Base-by-base conservation (phyloP, 345 rosid species). In the Excoecaria agallocha region DNA sequence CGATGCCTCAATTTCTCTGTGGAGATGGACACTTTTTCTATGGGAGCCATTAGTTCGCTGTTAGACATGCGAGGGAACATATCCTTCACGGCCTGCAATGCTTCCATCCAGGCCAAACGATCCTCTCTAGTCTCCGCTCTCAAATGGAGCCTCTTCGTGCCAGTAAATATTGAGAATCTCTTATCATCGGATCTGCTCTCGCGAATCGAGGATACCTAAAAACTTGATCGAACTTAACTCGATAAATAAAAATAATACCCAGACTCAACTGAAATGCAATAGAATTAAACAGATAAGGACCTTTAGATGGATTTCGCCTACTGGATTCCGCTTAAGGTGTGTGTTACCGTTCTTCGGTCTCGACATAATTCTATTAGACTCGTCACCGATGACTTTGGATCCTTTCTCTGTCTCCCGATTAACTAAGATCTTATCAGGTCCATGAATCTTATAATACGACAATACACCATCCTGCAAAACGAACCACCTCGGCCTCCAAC, bases 401-500 rank as follows among this genome's bases (percentile, higher is more conserved):
- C 97, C 97, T 79, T 82, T 89, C 75, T 89, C 98, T 1, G 91
- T 89, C 30, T 88, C 96, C 5, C 70, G 83, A 76, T 79, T 84
- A 57, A 92, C 87, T 8, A 87, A 68, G 77, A 96, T 96, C 88
- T 86, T 93, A 86, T 91, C 94, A 37, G 93, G 97, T 12, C 99
- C 99, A 63, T 90, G 96, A 69, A 96, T 86, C 82, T 96, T 96
- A 70, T 87, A 96, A 79, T 91, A 96, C 7, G 99, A 93, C 77
- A 96, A 71, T 37, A 96, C 99, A n/a, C 99, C 99, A 68, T 95
- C 99, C 54, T 93, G 94, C 80, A 95, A 81, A 12, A 88, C 92
- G 73, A 95, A 93, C 99, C 99, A 95, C 78, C 99, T 80, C 13
- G 97, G 91, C 78, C 98, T 76, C 99, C 99, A 95, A 8, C 99